Percentiles rank a stretch among this genome's conserved stretches.
Evolutionary conservation across 192 early-diverging fungal genomes (phyloP).

Genomic region (Coemansia sp.): DNA sequence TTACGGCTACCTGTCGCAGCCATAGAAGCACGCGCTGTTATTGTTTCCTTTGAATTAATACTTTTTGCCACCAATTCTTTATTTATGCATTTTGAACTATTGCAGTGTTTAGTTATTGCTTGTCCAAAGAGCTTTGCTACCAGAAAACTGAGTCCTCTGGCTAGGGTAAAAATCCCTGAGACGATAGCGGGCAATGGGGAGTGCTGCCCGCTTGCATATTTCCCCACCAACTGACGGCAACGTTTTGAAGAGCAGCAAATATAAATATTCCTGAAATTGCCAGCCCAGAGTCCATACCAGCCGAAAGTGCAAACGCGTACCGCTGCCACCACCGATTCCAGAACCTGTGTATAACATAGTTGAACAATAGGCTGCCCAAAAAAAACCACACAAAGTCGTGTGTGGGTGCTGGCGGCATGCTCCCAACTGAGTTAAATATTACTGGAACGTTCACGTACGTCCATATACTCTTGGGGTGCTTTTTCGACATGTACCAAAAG

Average conservation of each 20-base stretch:
- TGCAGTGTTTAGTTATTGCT: background rate
- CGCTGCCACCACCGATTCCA: constrained; percentile 64
- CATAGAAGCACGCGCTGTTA: background rate
- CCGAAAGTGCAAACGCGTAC: constrained; percentile 57
- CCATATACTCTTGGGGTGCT: constrained; percentile 63
- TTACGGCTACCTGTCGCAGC: constrained; percentile 13
- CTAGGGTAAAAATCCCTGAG: background rate
- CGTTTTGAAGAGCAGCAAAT: background rate
- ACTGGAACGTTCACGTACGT: constrained; percentile 69
- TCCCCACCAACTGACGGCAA: background rate
- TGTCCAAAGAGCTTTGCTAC: background rate
- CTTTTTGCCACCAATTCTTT: background rate
- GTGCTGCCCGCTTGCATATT: background rate
- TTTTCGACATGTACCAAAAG: constrained; percentile 60
- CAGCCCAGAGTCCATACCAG: constrained; percentile 58
- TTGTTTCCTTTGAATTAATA: background rate
- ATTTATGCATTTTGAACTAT: background rate
- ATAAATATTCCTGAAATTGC: constrained; percentile 43
- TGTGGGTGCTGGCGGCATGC: constrained; percentile 61
- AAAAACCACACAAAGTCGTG: constrained; percentile 54
- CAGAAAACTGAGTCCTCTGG: background rate
- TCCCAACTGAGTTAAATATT: constrained; percentile 60
- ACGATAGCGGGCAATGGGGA: background rate
- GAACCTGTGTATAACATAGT: constrained; percentile 65
- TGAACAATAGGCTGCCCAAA: constrained; percentile 65